Conservation (phyloP, 1,284 basidiomycete genomes). For the Malassezia equina region DNA sequence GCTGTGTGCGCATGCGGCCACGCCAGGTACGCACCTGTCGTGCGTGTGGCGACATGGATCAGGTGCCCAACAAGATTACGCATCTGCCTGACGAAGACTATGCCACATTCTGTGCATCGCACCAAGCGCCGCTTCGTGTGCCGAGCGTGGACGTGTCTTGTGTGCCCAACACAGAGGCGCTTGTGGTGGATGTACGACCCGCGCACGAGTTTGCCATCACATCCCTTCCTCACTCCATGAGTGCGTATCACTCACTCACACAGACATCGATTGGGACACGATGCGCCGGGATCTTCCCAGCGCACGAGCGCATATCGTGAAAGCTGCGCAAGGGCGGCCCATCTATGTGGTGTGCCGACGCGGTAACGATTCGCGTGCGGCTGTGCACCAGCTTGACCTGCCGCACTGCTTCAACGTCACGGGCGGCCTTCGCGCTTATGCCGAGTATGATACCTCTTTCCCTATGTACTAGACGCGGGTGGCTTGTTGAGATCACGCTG, state of each 20-base stretch:
- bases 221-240: not conserved
- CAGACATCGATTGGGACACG: conserved; percentile 6
- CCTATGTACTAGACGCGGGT: conserved; percentile 16
- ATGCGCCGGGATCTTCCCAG: not conserved
- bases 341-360: conserved; percentile 12
- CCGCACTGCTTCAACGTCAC: conserved; percentile 4
- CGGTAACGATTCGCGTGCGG: conserved; percentile 15
- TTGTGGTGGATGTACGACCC: conserved; percentile 13
- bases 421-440: conserved; percentile 7
- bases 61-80: conserved; percentile 19
- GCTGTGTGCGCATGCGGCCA: conserved; percentile 65
- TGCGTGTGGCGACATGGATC: conserved; percentile 30
- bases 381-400: conserved; percentile 6
- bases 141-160: not conserved
- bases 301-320: not conserved
- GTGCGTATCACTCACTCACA: not conserved
- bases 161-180: not conserved
- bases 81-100: conserved; percentile 37
- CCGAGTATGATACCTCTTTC: conserved; percentile 1
- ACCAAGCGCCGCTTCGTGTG: conserved; percentile 17
- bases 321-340: not conserved
- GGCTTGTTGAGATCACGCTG: conserved; percentile 25
- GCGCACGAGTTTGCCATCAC: conserved; percentile 11
- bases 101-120: conserved; percentile 34
- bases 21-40: conserved; percentile 29